Conservation (phyloP, 2,329 filamentous ascomycete species). For the Aspergillus hiratsukae region DNA sequence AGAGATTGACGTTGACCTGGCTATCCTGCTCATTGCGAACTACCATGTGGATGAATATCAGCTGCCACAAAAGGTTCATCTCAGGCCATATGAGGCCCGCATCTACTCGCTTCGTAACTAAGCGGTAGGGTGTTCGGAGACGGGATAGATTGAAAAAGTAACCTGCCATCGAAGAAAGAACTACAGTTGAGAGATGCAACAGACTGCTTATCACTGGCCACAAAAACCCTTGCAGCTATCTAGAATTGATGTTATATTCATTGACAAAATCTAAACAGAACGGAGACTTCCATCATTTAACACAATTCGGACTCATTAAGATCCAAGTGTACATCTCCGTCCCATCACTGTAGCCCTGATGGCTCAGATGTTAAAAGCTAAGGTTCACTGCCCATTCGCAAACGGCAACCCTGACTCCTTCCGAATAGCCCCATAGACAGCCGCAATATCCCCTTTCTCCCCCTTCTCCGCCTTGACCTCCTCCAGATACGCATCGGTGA, state of each 20-base stretch:
- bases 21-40: constrained; percentile 12
- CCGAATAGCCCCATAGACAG: constrained; percentile 75
- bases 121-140: neutral
- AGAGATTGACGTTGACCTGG: constrained; percentile 14
- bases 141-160: neutral
- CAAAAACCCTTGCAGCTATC: neutral
- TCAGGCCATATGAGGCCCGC: constrained; percentile 14
- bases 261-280: neutral
- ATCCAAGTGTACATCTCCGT: no score
- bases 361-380: no score
- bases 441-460: constrained; percentile 70
- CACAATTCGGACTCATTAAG: no score
- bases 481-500: constrained; percentile 64
- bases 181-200: neutral
- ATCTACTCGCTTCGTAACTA: constrained; percentile 15
- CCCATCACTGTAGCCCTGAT: no score
- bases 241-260: neutral
- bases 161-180: no score
- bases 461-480: constrained; percentile 66
- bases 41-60: constrained; percentile 7
- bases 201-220: neutral
- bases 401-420: constrained; percentile 70
- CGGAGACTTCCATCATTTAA: no score
- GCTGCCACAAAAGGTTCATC: constrained; percentile 1
- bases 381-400: constrained; percentile 51